These are phyloP conservation scores for Cardiospermum halicacabum DNA, from an alignment of 345 rosid genomes.

Conservation along the genomic window DNA sequence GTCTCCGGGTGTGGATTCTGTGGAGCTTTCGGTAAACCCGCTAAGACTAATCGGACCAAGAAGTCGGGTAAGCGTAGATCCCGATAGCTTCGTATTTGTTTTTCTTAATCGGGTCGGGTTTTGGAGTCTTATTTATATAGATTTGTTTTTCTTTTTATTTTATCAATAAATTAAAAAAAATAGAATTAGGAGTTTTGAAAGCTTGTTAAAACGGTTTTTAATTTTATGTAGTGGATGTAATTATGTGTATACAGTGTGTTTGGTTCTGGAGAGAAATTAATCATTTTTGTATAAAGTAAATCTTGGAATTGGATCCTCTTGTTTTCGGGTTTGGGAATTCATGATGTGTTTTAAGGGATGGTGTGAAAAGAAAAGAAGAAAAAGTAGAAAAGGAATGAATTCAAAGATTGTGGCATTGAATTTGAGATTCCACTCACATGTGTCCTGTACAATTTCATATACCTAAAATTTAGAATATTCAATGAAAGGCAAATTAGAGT, in stretches of 20 bases:
- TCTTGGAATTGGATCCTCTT: neutral
- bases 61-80: constrained; percentile 62
- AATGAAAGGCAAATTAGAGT: neutral
- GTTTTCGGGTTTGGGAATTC: neutral
- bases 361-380: too few relatives aligned
- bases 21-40: constrained; percentile 48
- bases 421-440: too few relatives aligned
- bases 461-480: neutral
- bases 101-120: constrained; percentile 5
- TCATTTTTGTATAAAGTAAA: constrained; percentile 12
- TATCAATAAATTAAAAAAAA: constrained; percentile 18
- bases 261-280: constrained; percentile 9
- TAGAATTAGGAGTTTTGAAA: constrained; percentile 17
- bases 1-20: constrained; percentile 82
- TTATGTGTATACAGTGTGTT: constrained; percentile 23
- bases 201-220: neutral
- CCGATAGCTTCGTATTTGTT: constrained; percentile 26
- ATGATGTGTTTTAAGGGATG: neutral
- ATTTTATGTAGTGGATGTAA: constrained; percentile 17
- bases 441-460: neutral
- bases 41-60: constrained; percentile 40
- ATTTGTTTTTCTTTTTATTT: neutral
- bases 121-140: constrained; percentile 18
- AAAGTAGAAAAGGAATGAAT: too few relatives aligned
- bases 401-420: too few relatives aligned